phyloP scores from a whole-genome alignment of 2,329 filamentous ascomycete species.

The Dactylella cylindrospora region DNA sequence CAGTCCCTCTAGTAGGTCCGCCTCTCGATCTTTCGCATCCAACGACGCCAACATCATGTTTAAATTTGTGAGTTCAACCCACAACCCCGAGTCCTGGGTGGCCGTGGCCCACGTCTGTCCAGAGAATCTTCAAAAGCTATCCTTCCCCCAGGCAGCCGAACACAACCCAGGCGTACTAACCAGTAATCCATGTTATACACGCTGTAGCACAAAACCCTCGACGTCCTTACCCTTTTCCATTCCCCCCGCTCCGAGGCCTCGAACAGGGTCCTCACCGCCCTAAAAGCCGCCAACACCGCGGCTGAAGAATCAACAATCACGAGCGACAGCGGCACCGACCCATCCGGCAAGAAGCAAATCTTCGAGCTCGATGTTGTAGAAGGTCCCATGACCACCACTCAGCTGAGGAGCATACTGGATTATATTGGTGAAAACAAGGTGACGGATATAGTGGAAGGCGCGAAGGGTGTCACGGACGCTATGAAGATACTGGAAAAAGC shows the following conservation, averaged over 20 bases:
- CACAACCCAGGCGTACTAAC: no score
- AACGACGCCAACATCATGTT: no score
- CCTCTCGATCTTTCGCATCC: no score
- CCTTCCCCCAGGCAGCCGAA: no score
- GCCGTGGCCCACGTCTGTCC: no score
- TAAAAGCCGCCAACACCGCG: constrained; percentile 76
- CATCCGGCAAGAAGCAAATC: constrained; percentile 50
- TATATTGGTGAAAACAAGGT: constrained; percentile 69
- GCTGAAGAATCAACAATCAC: constrained; percentile 68
- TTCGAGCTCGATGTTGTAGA: constrained; percentile 89
- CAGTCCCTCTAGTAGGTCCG: no score
- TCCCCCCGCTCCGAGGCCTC: constrained; percentile 73
- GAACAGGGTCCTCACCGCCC: constrained; percentile 68
- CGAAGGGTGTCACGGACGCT: constrained; percentile 73
- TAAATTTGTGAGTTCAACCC: no score
- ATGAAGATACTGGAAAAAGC: constrained; percentile 74
- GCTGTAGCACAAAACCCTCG: constrained; percentile 71
- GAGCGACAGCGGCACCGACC: constrained; percentile 57
- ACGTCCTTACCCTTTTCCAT: constrained; percentile 96
- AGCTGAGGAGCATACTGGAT: constrained; percentile 79
- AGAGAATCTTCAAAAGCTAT: no score
- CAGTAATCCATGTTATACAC: no score
- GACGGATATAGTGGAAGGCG: constrained; percentile 71
- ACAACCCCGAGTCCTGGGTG: no score
- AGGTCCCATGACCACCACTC: constrained; percentile 68